These are phyloP conservation scores for Hibiscus tridactylites DNA, from an alignment of 345 rosid genomes.

Conservation along the genomic window DNA sequence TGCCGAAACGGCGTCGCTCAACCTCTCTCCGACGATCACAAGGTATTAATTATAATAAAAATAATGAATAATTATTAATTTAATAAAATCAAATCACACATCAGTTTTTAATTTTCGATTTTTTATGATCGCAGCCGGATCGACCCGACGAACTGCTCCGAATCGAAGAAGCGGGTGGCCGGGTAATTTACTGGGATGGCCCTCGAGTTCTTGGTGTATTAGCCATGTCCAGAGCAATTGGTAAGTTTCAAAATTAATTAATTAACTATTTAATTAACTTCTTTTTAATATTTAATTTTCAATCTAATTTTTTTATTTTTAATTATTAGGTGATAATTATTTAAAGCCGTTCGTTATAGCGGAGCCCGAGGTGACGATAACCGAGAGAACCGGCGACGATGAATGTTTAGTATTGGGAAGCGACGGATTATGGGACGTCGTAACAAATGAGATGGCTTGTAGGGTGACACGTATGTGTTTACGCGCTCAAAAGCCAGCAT, in stretches of 20 bases:
- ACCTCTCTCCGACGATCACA: constrained; percentile 60
- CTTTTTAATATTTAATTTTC: background rate
- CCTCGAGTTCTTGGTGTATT: constrained; percentile 64
- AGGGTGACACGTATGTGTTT: constrained; percentile 53
- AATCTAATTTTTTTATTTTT: background rate
- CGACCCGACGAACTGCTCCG: constrained; percentile 58
- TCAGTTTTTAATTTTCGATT: too few relatives aligned
- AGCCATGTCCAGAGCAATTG: constrained; percentile 74
- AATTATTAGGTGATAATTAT: constrained; percentile 40
- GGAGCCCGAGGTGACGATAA: constrained; percentile 56
- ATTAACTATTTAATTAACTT: background rate
- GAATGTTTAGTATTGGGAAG: constrained; percentile 64
- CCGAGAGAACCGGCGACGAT: constrained; percentile 41
- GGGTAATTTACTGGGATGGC: constrained; percentile 71
- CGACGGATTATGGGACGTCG: constrained; percentile 77
- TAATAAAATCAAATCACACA: too few relatives aligned
- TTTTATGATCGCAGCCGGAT: constrained; percentile 42
- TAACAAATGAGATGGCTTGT: constrained; percentile 55
- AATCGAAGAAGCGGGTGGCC: constrained; percentile 54
- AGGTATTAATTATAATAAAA: constrained; percentile 22
- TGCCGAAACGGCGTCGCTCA: constrained; percentile 45
- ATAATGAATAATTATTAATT: too few relatives aligned
- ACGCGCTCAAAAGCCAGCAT: constrained; percentile 23
- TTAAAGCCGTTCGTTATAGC: constrained; percentile 60
- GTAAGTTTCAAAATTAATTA: background rate